phyloP scores from a whole-genome alignment of 495 filamentous ascomycete genomes.

The Aspergillus coremiiformis region DNA sequence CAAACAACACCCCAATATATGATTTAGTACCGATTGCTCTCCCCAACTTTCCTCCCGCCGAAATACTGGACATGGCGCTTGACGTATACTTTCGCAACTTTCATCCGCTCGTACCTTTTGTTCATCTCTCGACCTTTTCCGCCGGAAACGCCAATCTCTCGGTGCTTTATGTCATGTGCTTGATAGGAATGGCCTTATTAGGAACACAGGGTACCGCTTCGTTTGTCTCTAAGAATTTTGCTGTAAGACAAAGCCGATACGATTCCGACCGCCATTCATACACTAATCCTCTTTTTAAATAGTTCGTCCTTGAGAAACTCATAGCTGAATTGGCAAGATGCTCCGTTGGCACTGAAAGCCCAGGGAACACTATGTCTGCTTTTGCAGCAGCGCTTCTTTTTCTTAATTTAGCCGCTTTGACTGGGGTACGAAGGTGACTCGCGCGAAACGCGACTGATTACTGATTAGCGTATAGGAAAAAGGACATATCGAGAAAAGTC shows the following conservation, averaged over 20 bases:
- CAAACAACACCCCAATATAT: slow-evolving; percentile 23
- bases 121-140: slow-evolving; percentile 45
- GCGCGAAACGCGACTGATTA: background rate
- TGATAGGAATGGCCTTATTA: slow-evolving; percentile 45
- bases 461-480: slow-evolving; percentile 33
- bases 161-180: slow-evolving; percentile 44
- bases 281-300: background rate
- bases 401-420: slow-evolving; percentile 43
- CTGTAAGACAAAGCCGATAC: slow-evolving; percentile 19
- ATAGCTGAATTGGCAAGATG: slow-evolving; percentile 35
- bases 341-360: slow-evolving; percentile 27
- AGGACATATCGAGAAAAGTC: slow-evolving; percentile 37
- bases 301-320: slow-evolving; percentile 38
- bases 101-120: slow-evolving; percentile 44
- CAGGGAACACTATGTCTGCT: slow-evolving; percentile 35
- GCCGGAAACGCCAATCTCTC: slow-evolving; percentile 37
- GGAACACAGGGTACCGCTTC: slow-evolving; percentile 42
- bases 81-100: slow-evolving; percentile 47
- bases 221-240: slow-evolving; percentile 42
- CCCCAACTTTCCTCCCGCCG: slow-evolving; percentile 40
- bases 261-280: too few relatives aligned
- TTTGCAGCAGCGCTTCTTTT: slow-evolving; percentile 43
- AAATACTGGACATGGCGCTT: slow-evolving; percentile 51
- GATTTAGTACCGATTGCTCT: slow-evolving; percentile 18
- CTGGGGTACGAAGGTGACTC: slow-evolving; percentile 30